Base-by-base conservation (phyloP, 441 rosid species). In the Corymbia citriodora region DNA sequence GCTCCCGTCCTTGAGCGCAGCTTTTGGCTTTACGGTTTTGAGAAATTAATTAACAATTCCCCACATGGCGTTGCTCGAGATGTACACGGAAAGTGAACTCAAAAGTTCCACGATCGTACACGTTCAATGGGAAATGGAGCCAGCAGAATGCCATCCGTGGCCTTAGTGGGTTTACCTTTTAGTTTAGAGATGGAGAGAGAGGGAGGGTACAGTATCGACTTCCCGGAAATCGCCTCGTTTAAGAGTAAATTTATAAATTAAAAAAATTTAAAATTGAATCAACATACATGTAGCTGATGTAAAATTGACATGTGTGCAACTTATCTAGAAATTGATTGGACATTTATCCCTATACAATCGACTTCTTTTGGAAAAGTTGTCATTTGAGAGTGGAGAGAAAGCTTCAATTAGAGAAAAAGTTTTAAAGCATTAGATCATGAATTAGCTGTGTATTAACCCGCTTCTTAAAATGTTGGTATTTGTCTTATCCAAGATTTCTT, bases 331-430 rank as follows among this genome's bases (percentile, higher is more conserved):
- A 23, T 59, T 59, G 65, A 59, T 4, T 59, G 6, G n/a, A 29
- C 25, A 59, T 10, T 25, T 59, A 23, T 59, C 3, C 13, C 29
- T 29, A 59, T 59, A 3, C 40, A 40, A 40, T 40, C 45, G 6
- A 40, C 45, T 40, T 40, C 45, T 40, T 40, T 40, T 1, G 1
- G 5, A 40, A 40, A 40, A 40, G 6, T 5, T 0, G 2, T 21
- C 50, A 2, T 74, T 19, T 1, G 50, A 40, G 16, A 74, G 17
- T 21, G 2, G 2, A 74, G 29, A 40, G 29, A 74, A 21, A 16
- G 6, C 10, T 10, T 6, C 9, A 68, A 68, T 1, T 31, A 31
- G 3, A 31, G 7, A 8, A 63, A 29, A 36, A 5, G 4, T 27
- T 59, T 59, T 10, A 25, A 27, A 15, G 10, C 15, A 27, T 27